Base-by-base conservation (phyloP, 768 basidiomycete genomes). In the Holtermanniella nyarrowii region DNA sequence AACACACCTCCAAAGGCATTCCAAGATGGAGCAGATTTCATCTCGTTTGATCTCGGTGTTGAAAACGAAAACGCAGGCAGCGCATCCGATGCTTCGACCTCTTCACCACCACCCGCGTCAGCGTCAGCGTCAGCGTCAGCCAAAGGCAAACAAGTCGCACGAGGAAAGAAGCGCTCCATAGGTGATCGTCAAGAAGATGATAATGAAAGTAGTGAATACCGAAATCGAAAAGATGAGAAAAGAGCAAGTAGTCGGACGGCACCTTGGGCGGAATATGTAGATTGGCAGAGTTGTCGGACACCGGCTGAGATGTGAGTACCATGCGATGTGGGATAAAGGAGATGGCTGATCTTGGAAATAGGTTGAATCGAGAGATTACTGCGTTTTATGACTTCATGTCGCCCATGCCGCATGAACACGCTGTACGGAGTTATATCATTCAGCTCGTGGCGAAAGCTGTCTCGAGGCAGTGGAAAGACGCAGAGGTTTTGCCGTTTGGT, bases 371-470 rank as follows among this genome's bases (percentile, higher is more conserved):
- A 14, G 95, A 99, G 71, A 86, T 95, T 4, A 76, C 81, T 50
- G 83, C 88, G 0, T 96, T 88, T 63, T 80, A 84, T 20, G 73
- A 78, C 4, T 95, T 87, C 77, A 86, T 97, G 70, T 85, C 86
- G 0, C 91, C 95, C 0, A 82, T 86, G 0, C 79, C 79, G 2
- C 76, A 78, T 14, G 95, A 99, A 65, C 85, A 93, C 67, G 88
- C 89, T 66, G 75, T 88, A 26, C 82, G 93, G 44, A 76, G 82
- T 16, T 77, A 85, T 27, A 76, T 85, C 5, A 81, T 96, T 18
- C 68, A 77, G 20, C 76, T 82, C 27, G 85, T 97, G 51, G 77
- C 82, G 0, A 75, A 76, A 16, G 81, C 82, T 1, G 77, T 97
- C 44, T 73, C 73, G 4, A 61, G 71, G n/a, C 67, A 75, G 10